These are phyloP conservation scores for Penicillium subrubescens DNA, from an alignment of 495 filamentous ascomycete genomes.

Conservation along the genomic window DNA sequence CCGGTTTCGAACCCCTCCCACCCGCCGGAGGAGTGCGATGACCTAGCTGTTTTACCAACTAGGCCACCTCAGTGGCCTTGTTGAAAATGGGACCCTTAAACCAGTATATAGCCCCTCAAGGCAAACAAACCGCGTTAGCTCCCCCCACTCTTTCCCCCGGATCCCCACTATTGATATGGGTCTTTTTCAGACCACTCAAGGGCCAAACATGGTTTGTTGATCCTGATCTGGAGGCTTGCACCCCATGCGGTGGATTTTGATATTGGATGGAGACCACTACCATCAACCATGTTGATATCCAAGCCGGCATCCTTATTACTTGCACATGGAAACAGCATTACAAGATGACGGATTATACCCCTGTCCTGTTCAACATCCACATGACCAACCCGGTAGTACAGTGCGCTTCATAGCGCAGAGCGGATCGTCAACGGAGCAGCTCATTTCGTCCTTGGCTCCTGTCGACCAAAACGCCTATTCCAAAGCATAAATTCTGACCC, in stretches of 20 bases:
- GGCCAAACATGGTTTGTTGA: not conserved
- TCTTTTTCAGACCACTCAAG: not conserved
- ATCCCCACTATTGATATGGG: not conserved
- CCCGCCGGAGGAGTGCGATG: not conserved
- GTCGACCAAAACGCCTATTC: not conserved
- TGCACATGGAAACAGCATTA: not conserved
- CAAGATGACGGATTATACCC: not conserved
- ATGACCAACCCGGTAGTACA: constrained; percentile 34
- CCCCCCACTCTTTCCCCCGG: not conserved
- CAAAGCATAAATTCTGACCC: not conserved
- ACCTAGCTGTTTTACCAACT: not conserved
- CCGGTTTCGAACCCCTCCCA: not conserved
- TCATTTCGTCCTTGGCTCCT: constrained; percentile 78
- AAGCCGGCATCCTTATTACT: not conserved
- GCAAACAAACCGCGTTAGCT: not conserved
- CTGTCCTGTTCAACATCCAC: not conserved
- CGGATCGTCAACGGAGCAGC: constrained; percentile 95
- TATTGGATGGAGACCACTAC: not conserved
- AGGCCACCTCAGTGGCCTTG: not conserved
- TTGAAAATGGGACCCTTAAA: not conserved
- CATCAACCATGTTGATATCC: not conserved
- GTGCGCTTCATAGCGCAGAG: constrained; percentile 96
- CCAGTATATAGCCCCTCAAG: too few relatives aligned
- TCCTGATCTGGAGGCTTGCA: not conserved
- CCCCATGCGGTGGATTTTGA: not conserved